Evolutionary conservation across 164 flowering plant species (phyloP).

Genomic region (Annona squamosa): DNA sequence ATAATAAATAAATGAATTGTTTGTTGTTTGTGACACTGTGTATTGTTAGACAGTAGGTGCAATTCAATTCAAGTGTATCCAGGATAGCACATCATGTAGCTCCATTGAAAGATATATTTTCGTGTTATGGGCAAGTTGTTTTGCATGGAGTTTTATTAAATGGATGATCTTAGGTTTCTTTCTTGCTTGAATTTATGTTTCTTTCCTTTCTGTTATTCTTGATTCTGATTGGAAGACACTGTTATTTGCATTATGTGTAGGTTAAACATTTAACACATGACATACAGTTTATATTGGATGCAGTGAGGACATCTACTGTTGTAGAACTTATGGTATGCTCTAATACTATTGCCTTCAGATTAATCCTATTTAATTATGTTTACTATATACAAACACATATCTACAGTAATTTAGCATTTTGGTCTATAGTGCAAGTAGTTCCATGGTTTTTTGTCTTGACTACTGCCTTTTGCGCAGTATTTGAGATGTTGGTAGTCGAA

Average conservation of each 20-base stretch:
- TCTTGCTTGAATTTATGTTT: not conserved
- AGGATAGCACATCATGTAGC: not conserved
- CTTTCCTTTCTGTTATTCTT: not conserved
- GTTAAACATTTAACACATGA: conserved; percentile 39
- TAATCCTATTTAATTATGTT: not conserved
- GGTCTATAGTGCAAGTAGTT: not conserved
- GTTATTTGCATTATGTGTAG: conserved; percentile 32
- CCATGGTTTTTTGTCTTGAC: not conserved
- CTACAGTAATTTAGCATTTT: not conserved
- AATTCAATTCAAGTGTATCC: not conserved
- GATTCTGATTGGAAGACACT: not conserved
- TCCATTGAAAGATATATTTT: not conserved
- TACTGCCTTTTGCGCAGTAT: not conserved
- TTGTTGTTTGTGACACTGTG: no score
- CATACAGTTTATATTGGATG: conserved; percentile 43
- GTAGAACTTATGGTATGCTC: conserved; percentile 56
- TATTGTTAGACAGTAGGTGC: not conserved
- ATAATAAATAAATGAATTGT: no score
- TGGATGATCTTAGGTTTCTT: not conserved
- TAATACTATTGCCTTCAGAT: not conserved
- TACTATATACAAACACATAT: not conserved
- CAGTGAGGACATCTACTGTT: conserved; percentile 37
- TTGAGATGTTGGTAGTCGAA: no score
- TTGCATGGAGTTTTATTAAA: not conserved
- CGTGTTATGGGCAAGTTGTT: not conserved